Evolutionary conservation across 2,329 filamentous ascomycete genomes (phyloP).

Genomic region (Colletotrichum agaves): DNA sequence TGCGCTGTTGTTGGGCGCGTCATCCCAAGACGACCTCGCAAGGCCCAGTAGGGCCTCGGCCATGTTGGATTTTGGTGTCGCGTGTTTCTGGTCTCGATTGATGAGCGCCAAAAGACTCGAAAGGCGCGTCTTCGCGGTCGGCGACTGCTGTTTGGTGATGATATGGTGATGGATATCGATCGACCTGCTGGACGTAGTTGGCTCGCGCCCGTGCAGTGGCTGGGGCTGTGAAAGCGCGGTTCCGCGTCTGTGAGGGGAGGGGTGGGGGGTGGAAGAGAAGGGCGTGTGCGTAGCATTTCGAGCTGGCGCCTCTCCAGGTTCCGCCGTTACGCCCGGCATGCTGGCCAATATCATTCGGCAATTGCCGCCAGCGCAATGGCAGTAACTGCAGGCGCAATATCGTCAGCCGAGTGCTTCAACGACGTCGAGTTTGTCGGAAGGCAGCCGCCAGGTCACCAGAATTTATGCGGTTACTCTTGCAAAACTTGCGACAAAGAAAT

Average conservation of each 20-base stretch:
- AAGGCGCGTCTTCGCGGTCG: constrained; percentile 24
- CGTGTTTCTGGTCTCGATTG: neutral
- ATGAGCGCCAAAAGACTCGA: constrained; percentile 14
- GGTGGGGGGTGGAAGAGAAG: neutral
- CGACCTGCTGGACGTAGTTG: constrained; percentile 13
- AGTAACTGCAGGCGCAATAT: no score
- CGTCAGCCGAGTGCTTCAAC: no score
- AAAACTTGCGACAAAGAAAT: no score
- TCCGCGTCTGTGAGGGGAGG: constrained; percentile 9
- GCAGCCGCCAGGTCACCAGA: no score
- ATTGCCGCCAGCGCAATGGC: no score
- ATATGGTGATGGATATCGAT: constrained; percentile 4
- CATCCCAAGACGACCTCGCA: constrained; percentile 34
- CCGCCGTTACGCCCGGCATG: neutral
- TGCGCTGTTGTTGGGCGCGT: constrained; percentile 43
- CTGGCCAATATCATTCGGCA: no score
- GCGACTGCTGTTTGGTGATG: constrained; percentile 32
- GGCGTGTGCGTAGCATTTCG: constrained; percentile 15
- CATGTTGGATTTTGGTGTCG: constrained; percentile 10
- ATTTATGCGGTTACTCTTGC: no score
- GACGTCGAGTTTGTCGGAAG: no score
- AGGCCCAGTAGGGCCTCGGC: constrained; percentile 44
- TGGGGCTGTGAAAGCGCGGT: constrained; percentile 13
- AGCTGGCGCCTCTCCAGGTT: neutral
- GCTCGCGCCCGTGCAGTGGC: neutral